phyloP scores from a whole-genome alignment of 768 basidiomycete species.

The Podaxis sp. region DNA sequence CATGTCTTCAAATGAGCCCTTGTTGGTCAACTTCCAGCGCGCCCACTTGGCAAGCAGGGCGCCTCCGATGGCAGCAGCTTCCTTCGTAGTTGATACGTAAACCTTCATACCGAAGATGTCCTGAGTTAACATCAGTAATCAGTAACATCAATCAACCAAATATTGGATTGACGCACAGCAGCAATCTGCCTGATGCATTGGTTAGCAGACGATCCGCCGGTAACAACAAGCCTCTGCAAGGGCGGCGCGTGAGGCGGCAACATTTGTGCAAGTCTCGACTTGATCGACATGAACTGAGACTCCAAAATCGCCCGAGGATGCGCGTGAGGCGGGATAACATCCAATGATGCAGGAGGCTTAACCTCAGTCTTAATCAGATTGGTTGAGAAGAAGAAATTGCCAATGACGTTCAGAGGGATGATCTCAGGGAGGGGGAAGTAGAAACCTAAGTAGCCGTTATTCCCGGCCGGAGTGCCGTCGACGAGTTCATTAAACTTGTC shows the following conservation, averaged over 20 bases:
- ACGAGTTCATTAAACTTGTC: constrained; percentile 65
- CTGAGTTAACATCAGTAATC: constrained; percentile 20
- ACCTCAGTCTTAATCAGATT: constrained; percentile 24
- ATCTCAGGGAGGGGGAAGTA: constrained; percentile 88
- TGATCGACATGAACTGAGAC: constrained; percentile 82
- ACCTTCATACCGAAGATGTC: constrained; percentile 79
- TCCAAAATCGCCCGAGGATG: constrained; percentile 81
- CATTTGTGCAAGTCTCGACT: constrained; percentile 66
- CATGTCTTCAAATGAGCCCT: constrained; percentile 67
- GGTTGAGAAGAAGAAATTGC: constrained; percentile 63
- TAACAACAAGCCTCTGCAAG: constrained; percentile 68
- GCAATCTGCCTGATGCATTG: constrained; percentile 68
- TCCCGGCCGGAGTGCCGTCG: constrained; percentile 51
- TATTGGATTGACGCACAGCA: constrained; percentile 39
- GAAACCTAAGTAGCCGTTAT: constrained; percentile 61
- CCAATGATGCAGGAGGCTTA: constrained; percentile 26
- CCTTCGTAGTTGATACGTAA: constrained; percentile 63
- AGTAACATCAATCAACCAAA: neutral
- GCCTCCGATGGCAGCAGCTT: constrained; percentile 72
- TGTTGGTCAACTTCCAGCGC: constrained; percentile 56
- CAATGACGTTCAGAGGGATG: constrained; percentile 74
- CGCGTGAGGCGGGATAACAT: constrained; percentile 39
- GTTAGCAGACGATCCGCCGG: constrained; percentile 79
- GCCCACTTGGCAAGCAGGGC: constrained; percentile 70
- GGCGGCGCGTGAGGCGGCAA: constrained; percentile 53